phyloP scores from a whole-genome alignment of 2,329 filamentous ascomycete species.

The Trichoderma pleuroti region DNA sequence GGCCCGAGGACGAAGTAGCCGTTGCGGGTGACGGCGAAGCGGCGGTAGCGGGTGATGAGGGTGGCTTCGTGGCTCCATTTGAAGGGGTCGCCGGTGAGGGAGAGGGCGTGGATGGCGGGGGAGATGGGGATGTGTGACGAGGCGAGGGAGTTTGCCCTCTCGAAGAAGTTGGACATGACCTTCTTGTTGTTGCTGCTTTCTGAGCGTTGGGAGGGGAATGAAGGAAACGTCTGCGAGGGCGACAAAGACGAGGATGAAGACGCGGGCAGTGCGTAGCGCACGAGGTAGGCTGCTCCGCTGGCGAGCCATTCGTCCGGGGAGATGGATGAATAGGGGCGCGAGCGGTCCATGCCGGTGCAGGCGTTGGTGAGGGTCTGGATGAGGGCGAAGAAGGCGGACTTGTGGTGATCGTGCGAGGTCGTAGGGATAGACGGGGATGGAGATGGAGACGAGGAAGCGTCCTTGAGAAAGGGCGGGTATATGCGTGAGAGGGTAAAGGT shows the following conservation, averaged over 20 bases:
- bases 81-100: constrained; percentile 30
- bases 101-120: constrained; percentile 27
- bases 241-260: background rate
- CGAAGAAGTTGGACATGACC: background rate
- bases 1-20: constrained; percentile 36
- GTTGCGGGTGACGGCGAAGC: constrained; percentile 31
- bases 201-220: background rate
- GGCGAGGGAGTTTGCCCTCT: constrained; percentile 11
- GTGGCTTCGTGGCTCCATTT: constrained; percentile 37
- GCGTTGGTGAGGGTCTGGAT: constrained; percentile 36
- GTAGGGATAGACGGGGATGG: background rate
- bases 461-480: constrained; percentile 25
- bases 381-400: constrained; percentile 33
- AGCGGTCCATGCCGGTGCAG: constrained; percentile 30
- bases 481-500: constrained; percentile 27
- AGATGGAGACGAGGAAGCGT: background rate
- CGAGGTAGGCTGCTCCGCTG: constrained; percentile 33
- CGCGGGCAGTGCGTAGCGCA: constrained; percentile 21
- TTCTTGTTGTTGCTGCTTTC: background rate
- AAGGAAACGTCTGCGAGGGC: background rate
- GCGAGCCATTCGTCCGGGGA: constrained; percentile 29
- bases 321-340: constrained; percentile 27
- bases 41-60: constrained; percentile 33
- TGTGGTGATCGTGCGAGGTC: background rate
- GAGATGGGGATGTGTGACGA: constrained; percentile 19